phyloP scores from a whole-genome alignment of 371 early-diverging fungal species.

The Rhizopus microsporus region DNA sequence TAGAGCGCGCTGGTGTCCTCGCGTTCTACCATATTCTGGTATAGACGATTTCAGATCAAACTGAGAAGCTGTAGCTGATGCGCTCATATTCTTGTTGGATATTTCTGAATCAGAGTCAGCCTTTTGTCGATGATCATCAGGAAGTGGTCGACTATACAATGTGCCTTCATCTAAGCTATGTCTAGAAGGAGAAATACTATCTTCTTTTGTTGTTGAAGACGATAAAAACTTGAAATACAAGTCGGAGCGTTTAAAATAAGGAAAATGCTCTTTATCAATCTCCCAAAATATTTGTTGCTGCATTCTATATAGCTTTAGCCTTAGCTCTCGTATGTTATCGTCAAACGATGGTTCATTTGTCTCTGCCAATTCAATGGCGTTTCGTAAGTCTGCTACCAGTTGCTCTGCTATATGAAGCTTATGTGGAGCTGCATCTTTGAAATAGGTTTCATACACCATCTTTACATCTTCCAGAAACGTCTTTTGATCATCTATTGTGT shows the following conservation, averaged over 20 bases:
- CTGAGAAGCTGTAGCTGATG: neutral
- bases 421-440: slow-evolving; percentile 55
- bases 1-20: slow-evolving; percentile 33
- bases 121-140: neutral
- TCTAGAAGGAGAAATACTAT: slow-evolving; percentile 11
- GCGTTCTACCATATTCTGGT: slow-evolving; percentile 6
- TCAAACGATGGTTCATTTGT: slow-evolving; percentile 9
- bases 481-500: slow-evolving; percentile 27
- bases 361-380: slow-evolving; percentile 25
- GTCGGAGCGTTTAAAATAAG: slow-evolving; percentile 64
- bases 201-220: slow-evolving; percentile 29
- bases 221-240: slow-evolving; percentile 68
- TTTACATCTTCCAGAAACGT: slow-evolving; percentile 61
- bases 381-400: slow-evolving; percentile 26
- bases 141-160: slow-evolving; percentile 6
- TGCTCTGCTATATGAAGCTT: slow-evolving; percentile 41
- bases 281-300: slow-evolving; percentile 64
- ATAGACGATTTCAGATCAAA: neutral
- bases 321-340: slow-evolving; percentile 20
- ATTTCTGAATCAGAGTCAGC: slow-evolving; percentile 14
- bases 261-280: slow-evolving; percentile 65
- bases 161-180: slow-evolving; percentile 41
- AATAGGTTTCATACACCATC: slow-evolving; percentile 73
- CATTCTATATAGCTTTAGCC: slow-evolving; percentile 31
- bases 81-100: neutral